phyloP scores from a whole-genome alignment of 768 basidiomycete species.

The Butyriboletus loyo region DNA sequence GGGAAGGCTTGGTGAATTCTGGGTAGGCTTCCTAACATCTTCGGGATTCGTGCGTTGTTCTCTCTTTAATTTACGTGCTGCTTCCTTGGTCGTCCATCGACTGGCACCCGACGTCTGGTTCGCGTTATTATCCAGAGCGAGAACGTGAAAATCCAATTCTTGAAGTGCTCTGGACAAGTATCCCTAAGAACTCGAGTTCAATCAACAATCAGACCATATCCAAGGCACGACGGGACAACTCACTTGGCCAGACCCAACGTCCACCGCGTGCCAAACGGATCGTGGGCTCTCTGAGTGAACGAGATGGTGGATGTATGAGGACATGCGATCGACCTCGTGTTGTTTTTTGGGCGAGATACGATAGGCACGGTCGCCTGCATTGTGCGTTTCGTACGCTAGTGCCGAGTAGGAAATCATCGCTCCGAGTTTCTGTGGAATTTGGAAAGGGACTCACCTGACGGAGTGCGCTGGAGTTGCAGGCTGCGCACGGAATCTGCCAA shows the following conservation, averaged over 20 bases:
- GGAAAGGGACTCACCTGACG: slow-evolving; percentile 10
- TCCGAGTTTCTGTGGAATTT: neutral
- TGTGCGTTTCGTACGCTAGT: slow-evolving; percentile 7
- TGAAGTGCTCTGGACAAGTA: slow-evolving; percentile 56
- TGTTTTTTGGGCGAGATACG: slow-evolving; percentile 78
- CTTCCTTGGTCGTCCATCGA: slow-evolving; percentile 36
- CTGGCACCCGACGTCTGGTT: slow-evolving; percentile 59
- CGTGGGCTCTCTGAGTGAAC: slow-evolving; percentile 23
- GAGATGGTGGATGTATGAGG: slow-evolving; percentile 45
- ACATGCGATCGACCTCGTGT: slow-evolving; percentile 70
- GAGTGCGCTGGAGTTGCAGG: slow-evolving; percentile 26
- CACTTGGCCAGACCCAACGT: slow-evolving; percentile 74
- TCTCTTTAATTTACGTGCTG: slow-evolving; percentile 15
- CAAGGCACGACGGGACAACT: slow-evolving; percentile 5
- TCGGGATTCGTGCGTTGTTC: slow-evolving; percentile 7
- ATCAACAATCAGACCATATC: neutral
- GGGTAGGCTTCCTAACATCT: neutral
- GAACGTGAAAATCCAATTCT: slow-evolving; percentile 42
- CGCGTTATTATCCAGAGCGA: slow-evolving; percentile 65
- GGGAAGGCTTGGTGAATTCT: neutral
- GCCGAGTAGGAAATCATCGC: neutral
- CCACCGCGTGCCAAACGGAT: slow-evolving; percentile 50
- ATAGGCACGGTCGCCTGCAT: slow-evolving; percentile 12
- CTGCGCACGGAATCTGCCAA: slow-evolving; percentile 23
- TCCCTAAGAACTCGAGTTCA: slow-evolving; percentile 38